Evolutionary conservation across 2,329 filamentous ascomycete genomes (phyloP).

Genomic region (Aspergillus sp.): DNA sequence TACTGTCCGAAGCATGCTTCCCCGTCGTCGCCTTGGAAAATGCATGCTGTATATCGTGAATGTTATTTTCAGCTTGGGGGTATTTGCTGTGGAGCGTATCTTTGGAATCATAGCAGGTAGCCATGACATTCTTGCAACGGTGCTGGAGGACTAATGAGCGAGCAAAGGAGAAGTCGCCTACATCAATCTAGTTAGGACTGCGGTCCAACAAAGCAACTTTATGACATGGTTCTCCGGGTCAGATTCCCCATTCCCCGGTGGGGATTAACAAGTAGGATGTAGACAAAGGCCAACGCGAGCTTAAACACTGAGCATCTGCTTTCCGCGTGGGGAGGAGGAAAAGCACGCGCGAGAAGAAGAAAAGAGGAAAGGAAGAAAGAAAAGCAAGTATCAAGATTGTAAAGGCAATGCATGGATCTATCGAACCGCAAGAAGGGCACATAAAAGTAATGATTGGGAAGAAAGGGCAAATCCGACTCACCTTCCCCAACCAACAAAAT

Average conservation of each 20-base stretch:
- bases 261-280: not conserved
- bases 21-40: constrained; percentile 4
- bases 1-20: not conserved
- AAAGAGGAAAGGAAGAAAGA: too few relatives aligned
- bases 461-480: constrained; percentile 24
- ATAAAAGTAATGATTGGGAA: not conserved
- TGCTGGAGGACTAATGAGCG: constrained; percentile 46
- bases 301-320: not conserved
- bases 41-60: constrained; percentile 45
- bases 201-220: not conserved
- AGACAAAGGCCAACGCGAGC: not conserved
- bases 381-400: too few relatives aligned
- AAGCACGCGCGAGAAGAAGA: too few relatives aligned
- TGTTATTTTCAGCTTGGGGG: constrained; percentile 65
- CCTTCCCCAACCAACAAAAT: constrained; percentile 50
- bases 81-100: constrained; percentile 67
- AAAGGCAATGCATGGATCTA: not conserved
- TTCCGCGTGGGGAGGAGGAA: too few relatives aligned
- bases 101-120: constrained; percentile 49
- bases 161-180: constrained; percentile 53
- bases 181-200: not conserved
- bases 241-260: not conserved
- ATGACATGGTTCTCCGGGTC: not conserved
- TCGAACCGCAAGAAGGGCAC: constrained; percentile 13
- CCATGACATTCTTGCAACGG: constrained; percentile 42